phyloP scores from a whole-genome alignment of 179 eudicot genomes.

The Monotropa hypopitys region DNA sequence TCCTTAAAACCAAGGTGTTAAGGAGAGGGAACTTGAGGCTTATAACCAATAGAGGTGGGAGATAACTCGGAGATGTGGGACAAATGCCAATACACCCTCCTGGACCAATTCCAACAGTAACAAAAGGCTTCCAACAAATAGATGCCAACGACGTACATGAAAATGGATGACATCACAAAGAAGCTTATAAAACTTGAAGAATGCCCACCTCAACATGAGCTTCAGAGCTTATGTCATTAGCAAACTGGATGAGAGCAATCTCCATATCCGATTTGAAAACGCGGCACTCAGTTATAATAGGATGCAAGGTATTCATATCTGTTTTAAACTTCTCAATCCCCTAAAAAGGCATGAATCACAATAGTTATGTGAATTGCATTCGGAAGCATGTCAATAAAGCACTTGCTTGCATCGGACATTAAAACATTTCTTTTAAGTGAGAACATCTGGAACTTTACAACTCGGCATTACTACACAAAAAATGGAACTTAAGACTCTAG shows the following conservation, averaged over 20 bases:
- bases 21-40: too few relatives aligned
- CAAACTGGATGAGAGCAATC: constrained; percentile 76
- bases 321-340: constrained; percentile 69
- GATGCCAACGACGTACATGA: not conserved
- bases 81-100: too few relatives aligned
- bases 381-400: not conserved
- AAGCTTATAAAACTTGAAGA: constrained; percentile 5
- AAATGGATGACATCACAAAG: not conserved
- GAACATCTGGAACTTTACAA: not conserved
- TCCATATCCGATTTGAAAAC: constrained; percentile 73
- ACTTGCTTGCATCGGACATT: not conserved
- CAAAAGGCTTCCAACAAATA: constrained; percentile 3
- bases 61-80: too few relatives aligned
- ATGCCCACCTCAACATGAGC: constrained; percentile 79
- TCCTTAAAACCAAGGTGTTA: too few relatives aligned
- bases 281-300: constrained; percentile 87
- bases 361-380: not conserved
- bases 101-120: too few relatives aligned
- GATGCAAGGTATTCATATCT: constrained; percentile 68
- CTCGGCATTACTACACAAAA: not conserved
- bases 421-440: not conserved
- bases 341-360: constrained; percentile 23
- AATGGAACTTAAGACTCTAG: not conserved
- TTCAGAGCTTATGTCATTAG: constrained; percentile 94
- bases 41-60: too few relatives aligned